These are phyloP conservation scores for Panellus pusillus DNA, from an alignment of 768 basidiomycete species.

Conservation along the genomic window DNA sequence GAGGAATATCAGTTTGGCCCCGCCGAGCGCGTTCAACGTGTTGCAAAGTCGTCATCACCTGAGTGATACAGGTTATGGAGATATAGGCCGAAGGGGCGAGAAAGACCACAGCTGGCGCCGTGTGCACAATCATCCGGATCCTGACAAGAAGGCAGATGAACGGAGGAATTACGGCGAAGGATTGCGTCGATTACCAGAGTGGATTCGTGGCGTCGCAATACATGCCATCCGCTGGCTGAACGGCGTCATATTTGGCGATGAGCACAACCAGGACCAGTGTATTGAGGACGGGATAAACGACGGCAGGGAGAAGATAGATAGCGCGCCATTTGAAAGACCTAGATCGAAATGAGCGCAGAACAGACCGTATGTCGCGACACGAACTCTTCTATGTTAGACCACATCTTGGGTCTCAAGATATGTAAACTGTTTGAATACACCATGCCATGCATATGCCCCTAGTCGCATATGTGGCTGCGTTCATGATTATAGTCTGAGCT, in stretches of 20 bases:
- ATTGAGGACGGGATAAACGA: too few relatives aligned
- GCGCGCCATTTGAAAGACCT: slow-evolving; percentile 54
- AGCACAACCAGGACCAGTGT: slow-evolving; percentile 39
- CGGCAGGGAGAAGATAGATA: slow-evolving; percentile 20
- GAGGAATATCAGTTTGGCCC: slow-evolving; percentile 24
- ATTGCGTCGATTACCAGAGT: slow-evolving; percentile 45
- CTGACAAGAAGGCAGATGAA: slow-evolving; percentile 31
- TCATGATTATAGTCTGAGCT: slow-evolving; percentile 48
- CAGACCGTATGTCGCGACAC: not conserved
- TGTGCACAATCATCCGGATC: slow-evolving; percentile 65
- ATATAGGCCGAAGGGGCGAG: slow-evolving; percentile 50
- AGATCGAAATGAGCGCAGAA: not conserved
- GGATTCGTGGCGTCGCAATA: slow-evolving; percentile 62
- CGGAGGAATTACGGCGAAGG: too few relatives aligned
- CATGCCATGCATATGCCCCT: slow-evolving; percentile 46
- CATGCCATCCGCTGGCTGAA: slow-evolving; percentile 49
- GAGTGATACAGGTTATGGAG: slow-evolving; percentile 43
- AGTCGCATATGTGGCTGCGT: slow-evolving; percentile 42
- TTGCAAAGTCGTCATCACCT: slow-evolving; percentile 34
- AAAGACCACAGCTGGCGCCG: slow-evolving; percentile 48
- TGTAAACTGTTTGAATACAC: slow-evolving; percentile 43
- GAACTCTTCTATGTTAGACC: slow-evolving; percentile 32
- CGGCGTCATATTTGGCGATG: slow-evolving; percentile 43
- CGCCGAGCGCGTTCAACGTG: slow-evolving; percentile 38
- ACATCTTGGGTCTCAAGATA: slow-evolving; percentile 44